phyloP scores from a whole-genome alignment of 1,139 yeast species.

The Sugiyamaella neomexicana region DNA sequence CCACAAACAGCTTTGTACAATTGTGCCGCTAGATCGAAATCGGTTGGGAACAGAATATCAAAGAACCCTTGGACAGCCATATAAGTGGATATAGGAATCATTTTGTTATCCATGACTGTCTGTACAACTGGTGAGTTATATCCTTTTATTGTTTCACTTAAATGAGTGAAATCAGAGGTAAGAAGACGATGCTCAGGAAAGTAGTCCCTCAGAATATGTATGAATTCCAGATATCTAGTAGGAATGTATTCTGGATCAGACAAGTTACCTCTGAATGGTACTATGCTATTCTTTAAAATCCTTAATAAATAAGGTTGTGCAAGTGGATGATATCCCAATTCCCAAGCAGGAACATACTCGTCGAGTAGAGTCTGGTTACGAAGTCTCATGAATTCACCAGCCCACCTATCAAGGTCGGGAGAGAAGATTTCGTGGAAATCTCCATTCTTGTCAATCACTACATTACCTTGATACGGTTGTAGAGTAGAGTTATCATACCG shows the following conservation, averaged over 20 bases:
- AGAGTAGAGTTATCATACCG: slow-evolving; percentile 71
- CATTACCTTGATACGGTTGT: slow-evolving; percentile 76
- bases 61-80: slow-evolving; percentile 84
- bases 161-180: slow-evolving; percentile 68
- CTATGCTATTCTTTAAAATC: slow-evolving; percentile 41
- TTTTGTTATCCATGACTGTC: slow-evolving; percentile 64
- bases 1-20: slow-evolving; percentile 67
- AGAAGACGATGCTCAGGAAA: slow-evolving; percentile 77
- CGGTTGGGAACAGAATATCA: slow-evolving; percentile 86
- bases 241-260: slow-evolving; percentile 82
- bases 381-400: slow-evolving; percentile 54
- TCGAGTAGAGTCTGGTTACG: slow-evolving; percentile 45
- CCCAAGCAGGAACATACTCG: slow-evolving; percentile 40
- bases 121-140: slow-evolving; percentile 83
- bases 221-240: slow-evolving; percentile 66
- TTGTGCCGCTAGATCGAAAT: slow-evolving; percentile 62
- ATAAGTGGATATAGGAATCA: slow-evolving; percentile 70
- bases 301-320: slow-evolving; percentile 40
- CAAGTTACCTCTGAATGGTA: slow-evolving; percentile 67
- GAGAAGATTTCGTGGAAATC: slow-evolving; percentile 76
- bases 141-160: slow-evolving; percentile 64
- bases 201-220: slow-evolving; percentile 59
- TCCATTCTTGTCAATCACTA: slow-evolving; percentile 68
- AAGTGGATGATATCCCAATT: slow-evolving; percentile 43
- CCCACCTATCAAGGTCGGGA: slow-evolving; percentile 64